Conservation (phyloP, 768 basidiomycete species). For the Nidularia pulvinata region DNA sequence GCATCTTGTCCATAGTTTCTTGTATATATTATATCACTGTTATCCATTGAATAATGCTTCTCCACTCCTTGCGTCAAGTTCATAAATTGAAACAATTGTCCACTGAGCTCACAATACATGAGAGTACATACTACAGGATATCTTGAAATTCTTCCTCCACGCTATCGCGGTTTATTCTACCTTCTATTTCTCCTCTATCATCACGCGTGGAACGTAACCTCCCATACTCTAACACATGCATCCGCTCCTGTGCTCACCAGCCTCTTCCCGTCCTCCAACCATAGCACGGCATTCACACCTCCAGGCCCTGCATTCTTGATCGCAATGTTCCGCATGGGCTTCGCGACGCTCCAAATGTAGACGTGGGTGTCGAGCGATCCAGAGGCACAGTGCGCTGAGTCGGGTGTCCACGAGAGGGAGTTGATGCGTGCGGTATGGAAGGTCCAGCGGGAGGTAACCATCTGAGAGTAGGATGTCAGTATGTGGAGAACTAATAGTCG, state of each 20-base stretch:
- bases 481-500: background rate
- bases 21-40: background rate
- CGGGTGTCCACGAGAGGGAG: constrained; percentile 74
- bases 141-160: background rate
- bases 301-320: constrained; percentile 88
- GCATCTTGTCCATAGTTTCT: too few species aligned
- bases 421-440: constrained; percentile 84
- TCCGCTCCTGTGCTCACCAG: constrained; percentile 82
- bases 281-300: constrained; percentile 80
- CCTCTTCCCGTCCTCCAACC: constrained; percentile 60
- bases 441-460: constrained; percentile 79
- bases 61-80: background rate
- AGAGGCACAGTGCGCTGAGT: constrained; percentile 78
- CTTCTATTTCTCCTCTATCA: background rate
- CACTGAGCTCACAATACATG: too few species aligned
- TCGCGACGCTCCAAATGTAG: constrained; percentile 81
- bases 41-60: background rate
- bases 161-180: too few species aligned
- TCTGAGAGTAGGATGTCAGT: constrained; percentile 26
- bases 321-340: constrained; percentile 71
- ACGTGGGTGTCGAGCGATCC: constrained; percentile 94
- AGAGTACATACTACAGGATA: too few species aligned
- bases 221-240: constrained; percentile 76
- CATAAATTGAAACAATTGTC: background rate
- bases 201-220: constrained; percentile 43